Percentiles rank a stretch among this genome's conserved stretches.
Conservation (phyloP, 805 yeast genomes). For the Lipomyces yamadae region DNA sequence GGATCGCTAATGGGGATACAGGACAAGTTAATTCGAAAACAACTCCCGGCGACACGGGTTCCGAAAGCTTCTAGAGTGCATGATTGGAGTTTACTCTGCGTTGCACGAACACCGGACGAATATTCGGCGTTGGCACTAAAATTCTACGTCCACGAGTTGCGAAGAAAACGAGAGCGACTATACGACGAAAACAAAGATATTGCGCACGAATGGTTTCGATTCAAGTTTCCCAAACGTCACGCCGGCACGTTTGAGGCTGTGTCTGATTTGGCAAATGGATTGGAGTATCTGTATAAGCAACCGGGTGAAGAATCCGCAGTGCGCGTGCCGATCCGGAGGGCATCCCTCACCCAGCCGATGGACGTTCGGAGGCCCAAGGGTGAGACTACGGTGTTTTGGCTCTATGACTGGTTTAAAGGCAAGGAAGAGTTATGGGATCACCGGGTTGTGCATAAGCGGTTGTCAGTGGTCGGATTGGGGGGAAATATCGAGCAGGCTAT, state of each 20-base stretch:
- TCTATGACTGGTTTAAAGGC: conserved; percentile 36
- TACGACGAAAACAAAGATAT: conserved; percentile 16
- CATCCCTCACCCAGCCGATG: conserved; percentile 19
- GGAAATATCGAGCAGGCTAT: conserved; percentile 17
- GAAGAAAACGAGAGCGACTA: conserved; percentile 34
- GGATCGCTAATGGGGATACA: neutral
- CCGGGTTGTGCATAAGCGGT: conserved; percentile 24
- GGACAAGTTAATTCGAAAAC: conserved; percentile 25
- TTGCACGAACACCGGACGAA: conserved; percentile 26
- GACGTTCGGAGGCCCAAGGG: conserved; percentile 31
- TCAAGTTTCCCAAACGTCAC: conserved; percentile 31
- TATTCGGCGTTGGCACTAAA: conserved; percentile 13
- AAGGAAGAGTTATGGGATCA: conserved; percentile 24
- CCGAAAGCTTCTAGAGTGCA: conserved; percentile 26
- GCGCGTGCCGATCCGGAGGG: conserved; percentile 7
- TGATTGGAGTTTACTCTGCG: conserved; percentile 35
- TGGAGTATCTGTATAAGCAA: conserved; percentile 31
- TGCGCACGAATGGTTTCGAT: conserved; percentile 21
- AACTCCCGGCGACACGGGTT: conserved; percentile 23
- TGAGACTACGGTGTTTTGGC: conserved; percentile 28
- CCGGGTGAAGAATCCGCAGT: conserved; percentile 13
- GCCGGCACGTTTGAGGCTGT: conserved; percentile 32
- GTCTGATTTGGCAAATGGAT: conserved; percentile 34
- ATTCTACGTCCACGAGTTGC: conserved; percentile 27
- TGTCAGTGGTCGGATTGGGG: conserved; percentile 23